Conservation (phyloP, 495 filamentous ascomycete species). For the Bathelium albidoporum region DNA sequence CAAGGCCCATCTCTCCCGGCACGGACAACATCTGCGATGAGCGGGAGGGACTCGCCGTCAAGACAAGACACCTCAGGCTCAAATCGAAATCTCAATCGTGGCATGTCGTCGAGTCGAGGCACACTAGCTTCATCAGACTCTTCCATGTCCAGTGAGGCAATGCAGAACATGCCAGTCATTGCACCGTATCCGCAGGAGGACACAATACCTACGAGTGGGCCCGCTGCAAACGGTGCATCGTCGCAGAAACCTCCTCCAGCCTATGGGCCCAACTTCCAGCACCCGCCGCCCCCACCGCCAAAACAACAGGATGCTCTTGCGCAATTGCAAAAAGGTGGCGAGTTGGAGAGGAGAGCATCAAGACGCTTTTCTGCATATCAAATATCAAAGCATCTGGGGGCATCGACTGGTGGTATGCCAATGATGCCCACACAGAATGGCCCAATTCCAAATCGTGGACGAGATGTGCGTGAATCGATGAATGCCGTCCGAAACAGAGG, state of each 20-base stretch:
- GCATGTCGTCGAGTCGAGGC: constrained; percentile 34
- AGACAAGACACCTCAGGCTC: constrained; percentile 26
- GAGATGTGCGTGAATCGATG: constrained; percentile 82
- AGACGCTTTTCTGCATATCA: constrained; percentile 91
- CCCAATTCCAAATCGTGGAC: constrained; percentile 77
- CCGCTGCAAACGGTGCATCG: constrained; percentile 30
- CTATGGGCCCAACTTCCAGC: constrained; percentile 16
- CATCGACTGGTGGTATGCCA: constrained; percentile 68
- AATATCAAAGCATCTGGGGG: constrained; percentile 82
- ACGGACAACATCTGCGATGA: constrained; percentile 34
- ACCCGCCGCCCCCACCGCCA: constrained; percentile 43
- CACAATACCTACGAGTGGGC: constrained; percentile 30
- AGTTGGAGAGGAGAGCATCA: constrained; percentile 87
- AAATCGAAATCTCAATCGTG: constrained; percentile 32
- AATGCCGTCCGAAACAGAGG: constrained; percentile 79
- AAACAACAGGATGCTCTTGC: constrained; percentile 85
- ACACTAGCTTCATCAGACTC: constrained; percentile 23
- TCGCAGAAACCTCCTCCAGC: constrained; percentile 65
- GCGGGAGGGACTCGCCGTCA: constrained; percentile 25
- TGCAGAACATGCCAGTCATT: constrained; percentile 60
- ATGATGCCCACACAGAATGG: constrained; percentile 79
- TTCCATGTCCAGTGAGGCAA: constrained; percentile 54
- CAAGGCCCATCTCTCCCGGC: constrained; percentile 39
- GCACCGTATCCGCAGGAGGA: constrained; percentile 54
- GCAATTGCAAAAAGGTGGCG: constrained; percentile 79